Conservation (phyloP, 2,329 filamentous ascomycete genomes). For the Phyllosticta paracitricarpa region DNA sequence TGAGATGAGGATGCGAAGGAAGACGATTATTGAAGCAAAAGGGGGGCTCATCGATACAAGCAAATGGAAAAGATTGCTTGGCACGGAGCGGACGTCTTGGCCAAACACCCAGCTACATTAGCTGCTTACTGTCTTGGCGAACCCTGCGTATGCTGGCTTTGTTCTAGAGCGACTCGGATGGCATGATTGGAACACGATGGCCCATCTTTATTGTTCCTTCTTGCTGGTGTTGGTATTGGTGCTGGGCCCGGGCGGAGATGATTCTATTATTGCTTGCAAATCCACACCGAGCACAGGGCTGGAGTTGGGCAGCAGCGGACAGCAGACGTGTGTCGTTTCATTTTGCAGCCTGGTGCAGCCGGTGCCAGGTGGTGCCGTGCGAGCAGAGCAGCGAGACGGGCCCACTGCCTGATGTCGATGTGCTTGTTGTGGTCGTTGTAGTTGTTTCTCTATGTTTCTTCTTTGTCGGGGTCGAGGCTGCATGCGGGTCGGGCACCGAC, state of each 20-base stretch:
- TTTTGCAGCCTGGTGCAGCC: not conserved
- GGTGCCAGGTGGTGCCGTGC: not conserved
- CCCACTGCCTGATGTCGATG: not conserved
- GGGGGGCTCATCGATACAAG: not conserved
- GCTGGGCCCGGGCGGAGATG: not conserved
- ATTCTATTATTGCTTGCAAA: not conserved
- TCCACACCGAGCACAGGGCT: not conserved
- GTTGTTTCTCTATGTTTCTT: not conserved
- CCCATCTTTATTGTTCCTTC: too few species aligned
- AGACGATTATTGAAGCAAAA: not conserved
- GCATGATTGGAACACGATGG: not conserved
- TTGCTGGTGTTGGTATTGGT: not conserved
- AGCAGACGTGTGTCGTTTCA: not conserved
- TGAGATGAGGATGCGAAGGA: not conserved
- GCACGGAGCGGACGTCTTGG: not conserved
- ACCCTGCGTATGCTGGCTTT: not conserved
- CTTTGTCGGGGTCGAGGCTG: not conserved
- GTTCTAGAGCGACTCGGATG: not conserved
- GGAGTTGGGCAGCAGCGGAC: not conserved
- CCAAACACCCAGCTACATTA: not conserved
- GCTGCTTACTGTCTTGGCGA: not conserved
- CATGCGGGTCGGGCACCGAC: not conserved
- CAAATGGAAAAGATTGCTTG: not conserved
- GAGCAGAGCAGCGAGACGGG: too few species aligned
- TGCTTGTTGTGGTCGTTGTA: not conserved